Percentiles rank a stretch among this genome's conserved stretches.
Evolutionary conservation across 2,329 filamentous ascomycete genomes (phyloP).

Genomic region (Pseudogymnoascus sp.): DNA sequence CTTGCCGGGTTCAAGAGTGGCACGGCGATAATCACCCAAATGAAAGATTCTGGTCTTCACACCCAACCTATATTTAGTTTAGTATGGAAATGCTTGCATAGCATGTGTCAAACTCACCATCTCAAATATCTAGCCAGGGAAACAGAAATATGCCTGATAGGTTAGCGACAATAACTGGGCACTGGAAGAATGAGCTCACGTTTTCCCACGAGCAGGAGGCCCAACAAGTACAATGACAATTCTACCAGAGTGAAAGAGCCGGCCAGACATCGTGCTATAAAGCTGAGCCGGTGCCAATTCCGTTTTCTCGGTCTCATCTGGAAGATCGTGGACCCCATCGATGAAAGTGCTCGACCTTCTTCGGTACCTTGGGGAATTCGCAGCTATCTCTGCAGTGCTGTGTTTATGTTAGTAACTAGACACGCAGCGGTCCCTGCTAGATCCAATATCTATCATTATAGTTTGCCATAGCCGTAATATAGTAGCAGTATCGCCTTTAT

Average conservation of each 20-base stretch:
- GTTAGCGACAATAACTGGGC: not conserved
- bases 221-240: conserved; percentile 98
- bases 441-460: not conserved
- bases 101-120: conserved; percentile 49
- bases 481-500: not conserved
- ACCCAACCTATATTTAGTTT: conserved; percentile 57
- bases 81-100: not conserved
- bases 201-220: conserved; percentile 90
- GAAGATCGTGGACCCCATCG: conserved; percentile 91
- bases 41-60: conserved; percentile 98
- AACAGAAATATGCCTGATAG: conserved; percentile 76
- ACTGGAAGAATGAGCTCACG: conserved; percentile 44
- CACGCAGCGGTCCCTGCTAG: not conserved
- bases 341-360: conserved; percentile 93
- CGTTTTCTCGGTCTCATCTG: conserved; percentile 55
- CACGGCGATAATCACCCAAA: conserved; percentile 89
- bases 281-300: conserved; percentile 91
- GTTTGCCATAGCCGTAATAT: not conserved
- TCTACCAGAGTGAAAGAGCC: conserved; percentile 91
- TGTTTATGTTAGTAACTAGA: not conserved
- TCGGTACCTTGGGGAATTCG: conserved; percentile 81
- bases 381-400: conserved; percentile 85
- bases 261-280: conserved; percentile 95
- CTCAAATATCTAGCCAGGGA: conserved; percentile 89
- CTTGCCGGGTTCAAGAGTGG: conserved; percentile 74